Base-by-base conservation (phyloP, 2,329 filamentous ascomycete species). In the Scleromitrula shiraiana region DNA sequence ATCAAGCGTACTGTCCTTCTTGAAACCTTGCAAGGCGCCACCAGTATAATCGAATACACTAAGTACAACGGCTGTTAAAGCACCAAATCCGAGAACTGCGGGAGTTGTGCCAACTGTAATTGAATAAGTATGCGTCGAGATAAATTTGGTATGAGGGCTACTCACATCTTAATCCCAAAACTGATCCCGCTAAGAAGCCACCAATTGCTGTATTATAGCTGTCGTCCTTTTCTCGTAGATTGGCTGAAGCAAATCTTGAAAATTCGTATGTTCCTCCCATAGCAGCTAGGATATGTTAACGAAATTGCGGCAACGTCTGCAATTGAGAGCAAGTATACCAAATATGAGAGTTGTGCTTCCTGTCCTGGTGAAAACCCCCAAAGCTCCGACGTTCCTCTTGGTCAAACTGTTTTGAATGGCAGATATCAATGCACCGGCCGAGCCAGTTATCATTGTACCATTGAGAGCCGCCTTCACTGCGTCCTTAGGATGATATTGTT, bases 371-470 rank as follows among this genome's bases (percentile, higher is more conserved):
- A 97, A 82, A 62, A 95, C 77, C 57, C 86, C 85, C 72, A 83
- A 79, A 53, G 82, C 77, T 59, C 89, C 88, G 56, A 93, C 74
- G 67, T 95, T 95, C 65, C 80, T 76, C 72, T 82, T 89, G 47
- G 83, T 76, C 59, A 96, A 77, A 50, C 89, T 88, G 73, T 95
- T 97, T 72, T 90, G 86, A 56, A 95, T 76, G 47, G 85, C 83
- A 42, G 88, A 84, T 52, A 85, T 66, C 67, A 88, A 76, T 64
- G 85, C 70, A 60, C 89, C 89, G 51, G 77, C 77, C 51, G 72
- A 70, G 62, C 81, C 80, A 52, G 83, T 82, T 59, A 88, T 68
- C 55, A 82, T 62, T 33, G 76, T 78, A 53, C 80, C 79, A 65
- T 78, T 80, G 64, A 83, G 70, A 42, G 83, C 77, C 54, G 76